phyloP scores from a whole-genome alignment of 2,329 filamentous ascomycete species.

The Colletotrichum sp. region DNA sequence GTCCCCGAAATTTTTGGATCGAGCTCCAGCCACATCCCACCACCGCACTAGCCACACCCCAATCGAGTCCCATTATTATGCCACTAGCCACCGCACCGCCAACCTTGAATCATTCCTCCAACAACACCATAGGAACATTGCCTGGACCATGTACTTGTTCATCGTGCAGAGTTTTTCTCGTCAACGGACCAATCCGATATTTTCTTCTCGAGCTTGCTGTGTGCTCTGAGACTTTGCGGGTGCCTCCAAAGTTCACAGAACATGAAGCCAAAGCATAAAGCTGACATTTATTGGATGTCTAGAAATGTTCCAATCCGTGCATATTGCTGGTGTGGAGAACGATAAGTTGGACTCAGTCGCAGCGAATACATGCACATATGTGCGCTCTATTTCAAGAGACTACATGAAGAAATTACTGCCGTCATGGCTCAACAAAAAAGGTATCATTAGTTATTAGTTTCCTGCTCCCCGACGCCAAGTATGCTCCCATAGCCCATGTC shows the following conservation, averaged over 20 bases:
- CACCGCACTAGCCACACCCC: background rate
- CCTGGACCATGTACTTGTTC: background rate
- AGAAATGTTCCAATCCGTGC: background rate
- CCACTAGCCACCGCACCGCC: background rate
- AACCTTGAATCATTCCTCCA: background rate
- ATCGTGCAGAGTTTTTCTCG: background rate
- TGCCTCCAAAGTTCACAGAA: background rate
- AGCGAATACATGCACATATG: background rate
- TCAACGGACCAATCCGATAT: background rate
- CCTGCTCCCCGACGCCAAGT: background rate
- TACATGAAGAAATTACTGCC: background rate
- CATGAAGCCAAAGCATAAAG: background rate
- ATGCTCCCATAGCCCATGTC: background rate
- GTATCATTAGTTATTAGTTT: background rate
- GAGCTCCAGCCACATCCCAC: constrained; percentile 15
- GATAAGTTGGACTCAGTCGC: background rate
- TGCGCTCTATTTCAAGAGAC: background rate
- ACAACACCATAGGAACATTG: background rate
- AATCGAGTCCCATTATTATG: background rate
- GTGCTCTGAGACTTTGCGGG: background rate
- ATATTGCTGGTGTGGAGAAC: background rate
- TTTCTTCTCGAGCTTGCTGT: background rate
- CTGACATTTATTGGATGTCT: background rate
- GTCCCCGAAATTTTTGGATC: constrained; percentile 22
- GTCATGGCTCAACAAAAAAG: background rate